These are phyloP conservation scores for Umbelopsis sp. DNA, from an alignment of 192 early-diverging fungal species.

Conservation along the genomic window DNA sequence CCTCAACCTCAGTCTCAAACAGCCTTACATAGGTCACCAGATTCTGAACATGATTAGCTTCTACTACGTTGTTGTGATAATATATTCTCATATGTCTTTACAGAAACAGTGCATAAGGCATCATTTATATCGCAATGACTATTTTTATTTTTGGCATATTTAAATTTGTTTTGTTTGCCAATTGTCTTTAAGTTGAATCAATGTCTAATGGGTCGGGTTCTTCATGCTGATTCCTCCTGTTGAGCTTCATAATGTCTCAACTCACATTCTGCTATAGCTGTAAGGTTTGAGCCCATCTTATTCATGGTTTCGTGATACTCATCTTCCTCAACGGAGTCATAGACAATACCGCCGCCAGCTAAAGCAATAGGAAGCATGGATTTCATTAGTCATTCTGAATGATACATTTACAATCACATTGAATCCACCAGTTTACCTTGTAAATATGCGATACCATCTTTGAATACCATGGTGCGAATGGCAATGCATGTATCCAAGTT, in stretches of 20 bases:
- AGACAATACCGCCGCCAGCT: constrained; percentile 91
- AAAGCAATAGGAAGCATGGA: not conserved
- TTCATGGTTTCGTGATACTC: constrained; percentile 98
- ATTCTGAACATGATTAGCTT: not conserved
- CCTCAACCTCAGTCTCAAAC: not conserved
- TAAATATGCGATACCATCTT: constrained; percentile 92
- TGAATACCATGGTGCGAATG: constrained; percentile 98
- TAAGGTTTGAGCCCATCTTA: constrained; percentile 92
- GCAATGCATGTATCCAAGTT: constrained; percentile 97
- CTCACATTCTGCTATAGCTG: constrained; percentile 86
- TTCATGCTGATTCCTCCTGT: constrained; percentile 35
- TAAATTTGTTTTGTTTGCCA: too few species aligned
- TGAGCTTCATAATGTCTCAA: constrained; percentile 73
- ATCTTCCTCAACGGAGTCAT: constrained; percentile 87
- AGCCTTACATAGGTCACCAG: not conserved
- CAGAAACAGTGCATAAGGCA: too few species aligned
- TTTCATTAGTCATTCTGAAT: not conserved
- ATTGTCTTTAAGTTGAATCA: too few species aligned
- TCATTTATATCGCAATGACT: not conserved
- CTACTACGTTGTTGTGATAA: too few species aligned
- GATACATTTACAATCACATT: not conserved
- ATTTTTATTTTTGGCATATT: not conserved
- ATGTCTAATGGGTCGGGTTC: not conserved
- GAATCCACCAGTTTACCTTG: constrained; percentile 56
- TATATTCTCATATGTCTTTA: too few species aligned